These are phyloP conservation scores for Phytopythium oedochilum DNA, from an alignment of 352 stramenopile species.

Conservation along the genomic window DNA sequence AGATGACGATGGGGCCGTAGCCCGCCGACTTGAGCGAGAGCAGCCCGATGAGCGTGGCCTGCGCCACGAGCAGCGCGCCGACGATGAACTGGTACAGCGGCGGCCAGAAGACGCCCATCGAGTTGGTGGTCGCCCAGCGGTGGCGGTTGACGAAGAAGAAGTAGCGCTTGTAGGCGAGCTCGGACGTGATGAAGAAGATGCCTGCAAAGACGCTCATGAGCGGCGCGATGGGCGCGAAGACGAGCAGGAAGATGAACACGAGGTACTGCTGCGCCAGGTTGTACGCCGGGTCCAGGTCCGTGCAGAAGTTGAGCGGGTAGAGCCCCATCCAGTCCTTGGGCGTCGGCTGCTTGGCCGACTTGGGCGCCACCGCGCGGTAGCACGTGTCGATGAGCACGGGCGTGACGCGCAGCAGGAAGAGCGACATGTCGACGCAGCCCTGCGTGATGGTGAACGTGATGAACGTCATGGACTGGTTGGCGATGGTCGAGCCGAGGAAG, in stretches of 20 bases:
- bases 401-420: slow-evolving; percentile 57
- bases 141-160: slow-evolving; percentile 65
- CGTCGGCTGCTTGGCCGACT: slow-evolving; percentile 39
- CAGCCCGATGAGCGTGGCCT: slow-evolving; percentile 61
- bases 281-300: slow-evolving; percentile 50
- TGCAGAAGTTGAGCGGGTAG: slow-evolving; percentile 41
- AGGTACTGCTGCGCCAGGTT: slow-evolving; percentile 66
- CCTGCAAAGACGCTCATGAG: slow-evolving; percentile 53
- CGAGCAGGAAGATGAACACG: slow-evolving; percentile 68
- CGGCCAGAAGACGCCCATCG: slow-evolving; percentile 62
- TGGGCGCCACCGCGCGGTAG: slow-evolving; percentile 44
- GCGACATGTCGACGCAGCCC: slow-evolving; percentile 50
- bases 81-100: slow-evolving; percentile 67
- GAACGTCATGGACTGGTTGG: slow-evolving; percentile 77
- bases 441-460: slow-evolving; percentile 77
- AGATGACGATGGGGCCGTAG: slow-evolving; percentile 33
- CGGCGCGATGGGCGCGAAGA: slow-evolving; percentile 70
- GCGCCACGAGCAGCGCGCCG: slow-evolving; percentile 49
- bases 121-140: slow-evolving; percentile 50
- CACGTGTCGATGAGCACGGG: slow-evolving; percentile 37
- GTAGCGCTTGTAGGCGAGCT: slow-evolving; percentile 66
- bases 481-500: slow-evolving; percentile 67
- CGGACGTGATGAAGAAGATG: slow-evolving; percentile 65
- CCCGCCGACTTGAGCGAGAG: slow-evolving; percentile 61
- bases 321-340: slow-evolving; percentile 53